Conservation (phyloP, 2,329 filamentous ascomycete genomes). For the Colletotrichum lindemuthianum region DNA sequence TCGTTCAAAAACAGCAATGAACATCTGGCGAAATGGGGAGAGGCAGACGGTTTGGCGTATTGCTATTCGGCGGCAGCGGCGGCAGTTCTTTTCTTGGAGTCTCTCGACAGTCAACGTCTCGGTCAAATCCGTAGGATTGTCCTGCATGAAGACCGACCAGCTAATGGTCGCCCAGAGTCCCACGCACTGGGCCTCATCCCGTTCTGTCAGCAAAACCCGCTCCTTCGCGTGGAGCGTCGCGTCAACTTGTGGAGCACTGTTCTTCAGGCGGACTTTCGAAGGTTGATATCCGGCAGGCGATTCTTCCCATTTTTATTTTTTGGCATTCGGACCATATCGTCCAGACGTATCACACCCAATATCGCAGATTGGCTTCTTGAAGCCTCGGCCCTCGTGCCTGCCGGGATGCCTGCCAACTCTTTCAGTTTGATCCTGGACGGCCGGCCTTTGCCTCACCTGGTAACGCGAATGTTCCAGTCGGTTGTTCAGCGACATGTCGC, state of each 20-base stretch:
- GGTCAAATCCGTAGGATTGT: not conserved
- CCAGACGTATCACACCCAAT: not conserved
- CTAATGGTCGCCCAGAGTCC: not conserved
- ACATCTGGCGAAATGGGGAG: not conserved
- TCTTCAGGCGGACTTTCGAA: not conserved
- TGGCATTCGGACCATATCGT: not conserved
- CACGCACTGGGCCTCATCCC: constrained; percentile 8
- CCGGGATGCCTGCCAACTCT: constrained; percentile 3
- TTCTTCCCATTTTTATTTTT: no score
- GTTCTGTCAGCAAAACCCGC: constrained; percentile 16
- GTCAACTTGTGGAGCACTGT: constrained; percentile 10
- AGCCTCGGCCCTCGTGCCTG: constrained; percentile 2
- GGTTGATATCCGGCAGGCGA: no score
- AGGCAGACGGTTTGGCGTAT: not conserved
- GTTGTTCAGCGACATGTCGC: constrained; percentile 10
- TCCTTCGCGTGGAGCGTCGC: constrained; percentile 4
- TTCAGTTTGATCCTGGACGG: constrained; percentile 3
- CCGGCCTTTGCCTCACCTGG: not conserved
- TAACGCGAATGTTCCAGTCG: not conserved
- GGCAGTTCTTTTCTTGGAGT: not conserved
- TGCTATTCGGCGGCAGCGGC: not conserved
- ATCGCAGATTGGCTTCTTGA: not conserved
- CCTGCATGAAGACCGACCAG: not conserved
- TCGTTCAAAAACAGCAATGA: not conserved
- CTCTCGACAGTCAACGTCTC: not conserved